Evolutionary conservation across 768 basidiomycete genomes (phyloP).

Genomic region (Gymnopilus dilepis): DNA sequence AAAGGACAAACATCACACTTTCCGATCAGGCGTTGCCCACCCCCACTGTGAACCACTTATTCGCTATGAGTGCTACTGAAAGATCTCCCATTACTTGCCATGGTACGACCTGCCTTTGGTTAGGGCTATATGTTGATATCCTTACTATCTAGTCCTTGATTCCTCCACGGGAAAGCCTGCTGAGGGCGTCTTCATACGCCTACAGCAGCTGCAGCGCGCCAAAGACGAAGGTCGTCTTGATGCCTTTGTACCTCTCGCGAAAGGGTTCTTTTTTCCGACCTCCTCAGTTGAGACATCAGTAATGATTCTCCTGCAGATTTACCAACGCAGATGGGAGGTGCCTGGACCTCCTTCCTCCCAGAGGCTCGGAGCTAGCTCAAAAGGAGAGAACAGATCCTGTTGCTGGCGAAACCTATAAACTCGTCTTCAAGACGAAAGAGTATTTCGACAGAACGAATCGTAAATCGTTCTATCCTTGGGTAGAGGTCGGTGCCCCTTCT

Average conservation of each 20-base stretch:
- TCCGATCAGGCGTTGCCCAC: no score
- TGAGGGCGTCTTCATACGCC: conserved; percentile 62
- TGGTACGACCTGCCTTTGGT: conserved; percentile 45
- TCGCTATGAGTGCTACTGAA: conserved; percentile 16
- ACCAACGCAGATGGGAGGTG: conserved; percentile 89
- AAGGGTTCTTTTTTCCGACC: conserved; percentile 51
- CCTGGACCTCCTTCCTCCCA: conserved; percentile 68
- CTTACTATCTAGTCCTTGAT: conserved; percentile 70
- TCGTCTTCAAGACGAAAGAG: conserved; percentile 81
- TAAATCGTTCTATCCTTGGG: conserved; percentile 87
- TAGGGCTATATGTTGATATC: neutral
- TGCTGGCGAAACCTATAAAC: conserved; percentile 75
- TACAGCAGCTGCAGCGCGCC: conserved; percentile 56
- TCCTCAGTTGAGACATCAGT: neutral
- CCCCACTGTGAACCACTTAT: no score
- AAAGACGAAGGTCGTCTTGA: conserved; percentile 40
- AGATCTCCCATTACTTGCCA: conserved; percentile 93
- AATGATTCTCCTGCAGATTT: conserved; percentile 44
- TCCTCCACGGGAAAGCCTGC: conserved; percentile 85
- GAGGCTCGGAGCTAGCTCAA: conserved; percentile 48
- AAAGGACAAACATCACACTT: no score
- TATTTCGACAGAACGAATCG: conserved; percentile 74
- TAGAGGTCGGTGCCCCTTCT: conserved; percentile 67
- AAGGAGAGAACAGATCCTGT: conserved; percentile 50
- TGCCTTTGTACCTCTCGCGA: conserved; percentile 58